Evolutionary conservation across 768 basidiomycete genomes (phyloP), one percentile per base, ranked within the genome.

Genomic region (Clavaria fumosa): DNA sequence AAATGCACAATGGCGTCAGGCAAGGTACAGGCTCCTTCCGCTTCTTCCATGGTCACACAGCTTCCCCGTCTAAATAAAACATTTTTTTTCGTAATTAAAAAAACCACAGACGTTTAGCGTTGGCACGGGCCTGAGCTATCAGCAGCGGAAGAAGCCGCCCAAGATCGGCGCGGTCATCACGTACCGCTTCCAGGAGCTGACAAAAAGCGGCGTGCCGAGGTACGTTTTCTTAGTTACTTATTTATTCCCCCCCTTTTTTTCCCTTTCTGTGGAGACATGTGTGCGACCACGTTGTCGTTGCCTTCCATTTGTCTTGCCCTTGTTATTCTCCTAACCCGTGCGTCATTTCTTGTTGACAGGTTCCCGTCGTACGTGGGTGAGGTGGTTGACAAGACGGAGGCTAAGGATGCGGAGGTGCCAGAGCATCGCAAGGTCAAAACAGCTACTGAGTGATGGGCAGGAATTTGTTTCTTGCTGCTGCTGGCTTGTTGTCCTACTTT

Each of bases 161-260:
- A 64, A 66, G 44, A 49, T 72, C 22, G 72, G 71, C 4, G 50
- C 63, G 0, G 72, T 75, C 40, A 66, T 75, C 22, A 59, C 59
- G 0, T 75, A 75, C 53, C 61, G 70, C 22, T 75, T 74, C 50
- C 71, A 73, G 45, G 72, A 74, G 47, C 53, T 75, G 12, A 73
- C 71, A 1, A 62, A 56, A 42, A 66, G 70, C 45, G 67, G 69
- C 2, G 66, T 70, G 3, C 72, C 72, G n/a, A 58, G 72, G 71
- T 70, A 40, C 18, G 55, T 37, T n/a, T n/a, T n/a, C n/a, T n/a
- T n/a, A n/a, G n/a, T n/a, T n/a, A n/a, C n/a, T n/a, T n/a, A n/a
- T n/a, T n/a, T n/a, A n/a, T n/a, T n/a, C n/a, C n/a, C n/a, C n/a
- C n/a, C n/a, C n/a, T n/a, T n/a, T n/a, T n/a, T n/a, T n/a, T n/a